Percentiles rank a stretch among this genome's conserved stretches.
phyloP scores from a whole-genome alignment of 2,329 filamentous ascomycete genomes.

The Arthrocladium fulminans region DNA sequence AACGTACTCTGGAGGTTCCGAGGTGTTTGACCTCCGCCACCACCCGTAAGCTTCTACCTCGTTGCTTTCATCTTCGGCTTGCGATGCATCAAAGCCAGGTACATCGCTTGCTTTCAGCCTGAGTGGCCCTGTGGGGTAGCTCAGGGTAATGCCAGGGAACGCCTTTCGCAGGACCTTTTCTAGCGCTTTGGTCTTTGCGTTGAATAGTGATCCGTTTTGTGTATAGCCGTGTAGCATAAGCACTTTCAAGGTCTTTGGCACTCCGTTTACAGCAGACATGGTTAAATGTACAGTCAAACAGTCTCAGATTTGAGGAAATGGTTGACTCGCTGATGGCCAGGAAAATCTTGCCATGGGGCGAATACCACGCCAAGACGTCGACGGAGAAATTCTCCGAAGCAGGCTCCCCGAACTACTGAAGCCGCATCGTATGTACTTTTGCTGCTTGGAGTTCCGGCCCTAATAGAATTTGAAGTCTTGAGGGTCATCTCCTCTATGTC shows the following conservation, averaged over 20 bases:
- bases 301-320: background rate
- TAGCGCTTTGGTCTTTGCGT: conserved; percentile 76
- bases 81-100: conserved; percentile 53
- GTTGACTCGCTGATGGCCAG: background rate
- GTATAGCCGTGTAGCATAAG: conserved; percentile 84
- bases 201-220: conserved; percentile 78
- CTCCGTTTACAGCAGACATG: conserved; percentile 16
- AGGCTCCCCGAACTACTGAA: too few relatives aligned
- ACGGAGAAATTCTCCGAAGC: too few relatives aligned
- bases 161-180: conserved; percentile 70
- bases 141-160: conserved; percentile 54
- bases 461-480: too few relatives aligned
- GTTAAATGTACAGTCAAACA: background rate
- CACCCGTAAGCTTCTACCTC: conserved; percentile 67
- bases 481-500: too few relatives aligned
- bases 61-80: conserved; percentile 40
- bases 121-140: conserved; percentile 62
- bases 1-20: conserved; percentile 55
- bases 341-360: too few relatives aligned
- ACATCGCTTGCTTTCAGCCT: conserved; percentile 57
- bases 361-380: too few relatives aligned
- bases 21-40: conserved; percentile 61
- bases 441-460: too few relatives aligned
- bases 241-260: conserved; percentile 46
- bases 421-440: too few relatives aligned